Conservation (phyloP, 2,329 filamentous ascomycete genomes). For the Diaporthe vaccinii region DNA sequence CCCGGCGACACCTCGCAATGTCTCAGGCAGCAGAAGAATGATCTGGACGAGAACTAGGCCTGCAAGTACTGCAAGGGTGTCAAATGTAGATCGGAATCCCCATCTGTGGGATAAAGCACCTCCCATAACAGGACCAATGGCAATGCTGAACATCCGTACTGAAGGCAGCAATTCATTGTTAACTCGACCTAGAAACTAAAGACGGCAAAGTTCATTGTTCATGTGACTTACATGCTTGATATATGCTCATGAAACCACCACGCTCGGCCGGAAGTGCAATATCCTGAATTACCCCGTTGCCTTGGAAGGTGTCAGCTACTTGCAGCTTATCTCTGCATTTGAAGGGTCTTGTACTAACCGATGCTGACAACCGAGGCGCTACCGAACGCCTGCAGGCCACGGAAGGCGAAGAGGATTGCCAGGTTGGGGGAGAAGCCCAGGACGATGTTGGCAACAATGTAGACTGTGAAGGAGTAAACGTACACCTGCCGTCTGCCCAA, state of each 20-base stretch:
- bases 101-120: slow-evolving; percentile 47
- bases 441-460: slow-evolving; percentile 60
- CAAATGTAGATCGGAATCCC: slow-evolving; percentile 50
- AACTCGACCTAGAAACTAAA: background rate
- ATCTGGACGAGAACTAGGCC: background rate
- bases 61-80: slow-evolving; percentile 42
- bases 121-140: slow-evolving; percentile 51
- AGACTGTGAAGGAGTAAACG: slow-evolving; percentile 60
- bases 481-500: slow-evolving; percentile 61
- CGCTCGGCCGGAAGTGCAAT: slow-evolving; percentile 48
- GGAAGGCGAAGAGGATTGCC: slow-evolving; percentile 57
- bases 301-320: slow-evolving; percentile 22
- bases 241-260: slow-evolving; percentile 49
- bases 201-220: rapidly evolving
- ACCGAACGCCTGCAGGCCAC: slow-evolving; percentile 62
- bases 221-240: slow-evolving; percentile 48
- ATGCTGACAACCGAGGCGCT: slow-evolving; percentile 63
- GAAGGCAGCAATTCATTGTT: background rate
- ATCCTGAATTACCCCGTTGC: slow-evolving; percentile 51
- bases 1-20: slow-evolving; percentile 47
- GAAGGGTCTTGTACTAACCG: slow-evolving; percentile 47
- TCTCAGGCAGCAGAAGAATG: slow-evolving; percentile 49
- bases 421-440: slow-evolving; percentile 60
- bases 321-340: background rate
- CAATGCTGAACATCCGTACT: slow-evolving; percentile 48